A percentile compares a stretch with the other conserved stretches of the same genome.
phyloP scores from a whole-genome alignment of 2,329 filamentous ascomycete species.

The Hypoxylon sp. region DNA sequence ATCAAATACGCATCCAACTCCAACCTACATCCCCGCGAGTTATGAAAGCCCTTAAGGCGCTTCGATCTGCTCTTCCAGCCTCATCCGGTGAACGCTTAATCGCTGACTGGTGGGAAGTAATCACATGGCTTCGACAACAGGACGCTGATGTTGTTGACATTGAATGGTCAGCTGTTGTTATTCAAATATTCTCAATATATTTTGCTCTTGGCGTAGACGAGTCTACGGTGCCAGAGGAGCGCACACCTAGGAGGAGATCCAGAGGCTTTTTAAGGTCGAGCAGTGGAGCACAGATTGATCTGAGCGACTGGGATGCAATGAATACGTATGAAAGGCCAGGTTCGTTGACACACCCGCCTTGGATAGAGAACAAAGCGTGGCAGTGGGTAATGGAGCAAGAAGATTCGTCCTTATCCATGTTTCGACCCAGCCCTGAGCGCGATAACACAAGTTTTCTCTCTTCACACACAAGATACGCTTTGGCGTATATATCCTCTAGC shows the following conservation, averaged over 20 bases:
- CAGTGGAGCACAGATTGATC: slow-evolving; percentile 53
- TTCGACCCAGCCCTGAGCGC: slow-evolving; percentile 47
- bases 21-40: slow-evolving; percentile 76
- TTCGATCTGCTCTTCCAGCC: slow-evolving; percentile 74
- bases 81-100: slow-evolving; percentile 73
- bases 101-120: slow-evolving; percentile 80
- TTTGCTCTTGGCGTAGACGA: slow-evolving; percentile 67
- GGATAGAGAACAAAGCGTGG: slow-evolving; percentile 77
- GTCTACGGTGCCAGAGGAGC: slow-evolving; percentile 47
- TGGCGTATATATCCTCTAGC: slow-evolving; percentile 74
- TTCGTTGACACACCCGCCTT: slow-evolving; percentile 66
- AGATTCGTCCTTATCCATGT: slow-evolving; percentile 53
- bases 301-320: slow-evolving; percentile 64
- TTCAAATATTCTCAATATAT: slow-evolving; percentile 75
- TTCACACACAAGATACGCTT: slow-evolving; percentile 70
- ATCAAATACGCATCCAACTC: slow-evolving; percentile 78
- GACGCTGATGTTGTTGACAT: slow-evolving; percentile 64
- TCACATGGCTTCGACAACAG: slow-evolving; percentile 75
- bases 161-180: slow-evolving; percentile 79
- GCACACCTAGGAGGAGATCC: slow-evolving; percentile 42
- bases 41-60: slow-evolving; percentile 71
- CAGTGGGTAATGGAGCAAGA: slow-evolving; percentile 77
- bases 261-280: slow-evolving; percentile 53
- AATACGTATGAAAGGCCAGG: slow-evolving; percentile 64
- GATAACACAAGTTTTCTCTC: slow-evolving; percentile 61